These are phyloP conservation scores for Trichophyton verrucosum DNA, from an alignment of 2,329 filamentous ascomycete species.

Conservation along the genomic window DNA sequence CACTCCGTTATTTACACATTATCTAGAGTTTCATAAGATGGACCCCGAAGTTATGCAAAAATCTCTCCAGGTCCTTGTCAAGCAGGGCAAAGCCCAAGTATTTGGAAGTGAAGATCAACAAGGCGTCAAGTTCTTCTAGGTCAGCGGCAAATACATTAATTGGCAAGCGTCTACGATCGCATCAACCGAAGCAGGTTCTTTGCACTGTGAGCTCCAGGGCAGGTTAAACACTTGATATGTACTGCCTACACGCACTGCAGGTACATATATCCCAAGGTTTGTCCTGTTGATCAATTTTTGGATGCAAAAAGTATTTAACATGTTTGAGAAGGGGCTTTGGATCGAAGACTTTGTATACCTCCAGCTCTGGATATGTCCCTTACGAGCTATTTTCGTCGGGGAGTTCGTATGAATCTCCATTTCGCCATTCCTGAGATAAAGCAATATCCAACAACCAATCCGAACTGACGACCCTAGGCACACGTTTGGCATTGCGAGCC, in stretches of 20 bases:
- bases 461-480: constrained; percentile 64
- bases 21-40: constrained; percentile 74
- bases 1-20: neutral
- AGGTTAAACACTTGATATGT: neutral
- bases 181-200: neutral
- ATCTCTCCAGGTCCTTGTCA: constrained; percentile 68
- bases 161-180: neutral
- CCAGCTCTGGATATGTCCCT: no score
- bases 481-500: constrained; percentile 65
- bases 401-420: constrained; percentile 48
- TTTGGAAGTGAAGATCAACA: constrained; percentile 80
- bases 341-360: no score
- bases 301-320: neutral
- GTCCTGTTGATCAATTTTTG: neutral
- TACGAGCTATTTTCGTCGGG: constrained; percentile 19
- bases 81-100: constrained; percentile 81
- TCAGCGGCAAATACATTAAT: neutral
- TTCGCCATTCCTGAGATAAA: constrained; percentile 72
- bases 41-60: constrained; percentile 69
- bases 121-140: constrained; percentile 89
- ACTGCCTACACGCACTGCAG: no score
- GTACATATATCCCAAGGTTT: no score
- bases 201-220: neutral
- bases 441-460: constrained; percentile 87
- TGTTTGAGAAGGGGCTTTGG: neutral